Evolutionary conservation across 2,329 filamentous ascomycete genomes (phyloP).

Genomic region (Trichoderma sp.): DNA sequence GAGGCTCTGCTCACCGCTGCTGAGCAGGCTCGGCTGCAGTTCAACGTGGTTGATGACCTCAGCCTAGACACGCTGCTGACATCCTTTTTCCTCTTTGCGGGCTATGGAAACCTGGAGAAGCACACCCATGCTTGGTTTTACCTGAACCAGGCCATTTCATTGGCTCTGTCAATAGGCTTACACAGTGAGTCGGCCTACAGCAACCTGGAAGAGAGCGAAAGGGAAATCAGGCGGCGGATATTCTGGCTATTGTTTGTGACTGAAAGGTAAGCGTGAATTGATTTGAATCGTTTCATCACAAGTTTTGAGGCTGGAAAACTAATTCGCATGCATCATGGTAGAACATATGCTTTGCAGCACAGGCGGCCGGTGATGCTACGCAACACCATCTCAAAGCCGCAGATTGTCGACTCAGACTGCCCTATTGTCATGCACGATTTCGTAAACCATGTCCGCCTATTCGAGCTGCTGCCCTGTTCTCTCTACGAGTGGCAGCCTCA

Average conservation of each 20-base stretch:
- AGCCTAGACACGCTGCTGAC: constrained; percentile 30
- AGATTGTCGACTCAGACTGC: constrained; percentile 32
- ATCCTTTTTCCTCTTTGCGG: constrained; percentile 33
- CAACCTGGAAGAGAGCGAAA: constrained; percentile 24
- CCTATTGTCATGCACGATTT: constrained; percentile 35
- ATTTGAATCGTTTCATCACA: background rate
- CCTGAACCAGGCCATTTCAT: constrained; percentile 33
- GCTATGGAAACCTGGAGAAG: constrained; percentile 32
- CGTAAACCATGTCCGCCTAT: constrained; percentile 33
- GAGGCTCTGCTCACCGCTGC: constrained; percentile 29
- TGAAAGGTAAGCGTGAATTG: constrained; percentile 24
- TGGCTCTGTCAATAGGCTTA: constrained; percentile 29
- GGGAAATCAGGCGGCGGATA: constrained; percentile 30
- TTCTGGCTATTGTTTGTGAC: constrained; percentile 38
- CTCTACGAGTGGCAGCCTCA: constrained; percentile 33
- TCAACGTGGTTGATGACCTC: constrained; percentile 30
- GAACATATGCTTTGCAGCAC: constrained; percentile 33
- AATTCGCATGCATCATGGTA: constrained; percentile 4
- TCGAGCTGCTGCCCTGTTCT: constrained; percentile 30
- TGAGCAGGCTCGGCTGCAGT: constrained; percentile 29
- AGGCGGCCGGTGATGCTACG: constrained; percentile 32
- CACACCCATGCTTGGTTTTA: constrained; percentile 32
- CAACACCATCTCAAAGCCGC: constrained; percentile 31
- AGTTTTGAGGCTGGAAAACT: background rate
- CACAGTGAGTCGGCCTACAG: constrained; percentile 29